These are phyloP conservation scores for Leptomonas pyrrhocoris DNA, from an alignment of 208 protist genomes.

Conservation along the genomic window DNA sequence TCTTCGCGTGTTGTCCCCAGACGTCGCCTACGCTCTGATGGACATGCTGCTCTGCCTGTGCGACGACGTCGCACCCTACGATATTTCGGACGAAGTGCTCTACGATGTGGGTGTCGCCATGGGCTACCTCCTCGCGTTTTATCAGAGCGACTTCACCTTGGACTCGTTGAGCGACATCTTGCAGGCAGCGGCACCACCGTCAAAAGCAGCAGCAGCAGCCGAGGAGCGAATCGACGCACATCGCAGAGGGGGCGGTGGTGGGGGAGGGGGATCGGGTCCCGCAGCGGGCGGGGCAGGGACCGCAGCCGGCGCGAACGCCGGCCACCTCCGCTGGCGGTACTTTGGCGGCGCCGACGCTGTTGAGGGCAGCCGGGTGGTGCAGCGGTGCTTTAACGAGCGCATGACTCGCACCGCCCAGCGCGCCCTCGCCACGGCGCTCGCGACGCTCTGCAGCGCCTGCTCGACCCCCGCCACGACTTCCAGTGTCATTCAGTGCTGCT, in stretches of 20 bases:
- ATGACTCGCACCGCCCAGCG: constrained; percentile 46
- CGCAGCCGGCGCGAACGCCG: background rate
- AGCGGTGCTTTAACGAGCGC: constrained; percentile 47
- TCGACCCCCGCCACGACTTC: constrained; percentile 40
- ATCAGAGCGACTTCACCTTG: constrained; percentile 41
- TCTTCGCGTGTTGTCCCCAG: constrained; percentile 23
- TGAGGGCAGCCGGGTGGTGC: constrained; percentile 51
- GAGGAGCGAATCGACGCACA: constrained; percentile 21
- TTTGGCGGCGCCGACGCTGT: constrained; percentile 47
- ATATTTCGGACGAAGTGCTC: constrained; percentile 28
- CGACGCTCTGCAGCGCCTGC: constrained; percentile 45
- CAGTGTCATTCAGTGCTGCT: constrained; percentile 56
- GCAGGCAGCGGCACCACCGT: constrained; percentile 10
- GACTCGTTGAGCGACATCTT: constrained; percentile 27
- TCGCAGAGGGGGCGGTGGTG: constrained; percentile 8
- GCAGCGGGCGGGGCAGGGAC: background rate
- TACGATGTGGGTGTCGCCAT: constrained; percentile 45
- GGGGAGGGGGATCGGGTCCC: background rate
- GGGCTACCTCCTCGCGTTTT: constrained; percentile 50
- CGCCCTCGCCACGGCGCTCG: constrained; percentile 52
- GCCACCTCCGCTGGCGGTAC: constrained; percentile 42
- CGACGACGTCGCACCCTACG: constrained; percentile 27
- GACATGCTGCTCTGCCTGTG: constrained; percentile 35
- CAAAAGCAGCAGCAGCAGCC: constrained; percentile 13
- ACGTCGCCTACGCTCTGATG: constrained; percentile 29